Evolutionary conservation across 2,329 filamentous ascomycete species (phyloP).

Genomic region (Talaromyces rugulosus): DNA sequence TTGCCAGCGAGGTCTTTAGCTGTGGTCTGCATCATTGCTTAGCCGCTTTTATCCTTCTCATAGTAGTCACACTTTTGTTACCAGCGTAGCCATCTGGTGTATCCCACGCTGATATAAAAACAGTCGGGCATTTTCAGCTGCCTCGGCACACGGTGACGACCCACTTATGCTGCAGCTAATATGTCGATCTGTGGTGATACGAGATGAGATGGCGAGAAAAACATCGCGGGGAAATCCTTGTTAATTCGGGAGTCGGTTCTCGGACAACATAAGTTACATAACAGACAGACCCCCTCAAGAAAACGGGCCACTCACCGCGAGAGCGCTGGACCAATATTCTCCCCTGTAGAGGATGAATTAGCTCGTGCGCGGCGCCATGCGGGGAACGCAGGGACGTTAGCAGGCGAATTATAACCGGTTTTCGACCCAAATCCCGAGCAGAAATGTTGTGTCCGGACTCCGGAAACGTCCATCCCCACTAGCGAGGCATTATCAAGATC

Average conservation of each 20-base stretch:
- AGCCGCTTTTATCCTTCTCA: not conserved
- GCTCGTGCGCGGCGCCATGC: not conserved
- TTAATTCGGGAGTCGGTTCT: not conserved
- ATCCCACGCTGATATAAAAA: not conserved
- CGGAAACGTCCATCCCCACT: not conserved
- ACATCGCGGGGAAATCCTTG: not conserved
- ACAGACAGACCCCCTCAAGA: not conserved
- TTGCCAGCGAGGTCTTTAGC: constrained; percentile 4
- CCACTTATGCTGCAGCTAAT: not conserved
- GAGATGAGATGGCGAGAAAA: too few relatives aligned
- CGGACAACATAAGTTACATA: too few relatives aligned
- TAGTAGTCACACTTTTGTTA: not conserved
- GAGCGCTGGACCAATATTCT: not conserved
- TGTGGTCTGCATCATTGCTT: not conserved
- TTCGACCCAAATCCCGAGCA: not conserved
- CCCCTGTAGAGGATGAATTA: not conserved
- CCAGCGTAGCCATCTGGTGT: not conserved
- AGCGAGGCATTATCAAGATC: not conserved
- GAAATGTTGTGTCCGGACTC: not conserved
- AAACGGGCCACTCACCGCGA: not conserved
- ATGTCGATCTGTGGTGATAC: not conserved
- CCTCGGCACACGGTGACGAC: not conserved
- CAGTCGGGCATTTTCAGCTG: not conserved
- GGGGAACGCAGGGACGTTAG: not conserved
- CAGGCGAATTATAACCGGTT: not conserved